Conservation (phyloP, 306 rosid genomes). For the Aeschynomene evenia region DNA sequence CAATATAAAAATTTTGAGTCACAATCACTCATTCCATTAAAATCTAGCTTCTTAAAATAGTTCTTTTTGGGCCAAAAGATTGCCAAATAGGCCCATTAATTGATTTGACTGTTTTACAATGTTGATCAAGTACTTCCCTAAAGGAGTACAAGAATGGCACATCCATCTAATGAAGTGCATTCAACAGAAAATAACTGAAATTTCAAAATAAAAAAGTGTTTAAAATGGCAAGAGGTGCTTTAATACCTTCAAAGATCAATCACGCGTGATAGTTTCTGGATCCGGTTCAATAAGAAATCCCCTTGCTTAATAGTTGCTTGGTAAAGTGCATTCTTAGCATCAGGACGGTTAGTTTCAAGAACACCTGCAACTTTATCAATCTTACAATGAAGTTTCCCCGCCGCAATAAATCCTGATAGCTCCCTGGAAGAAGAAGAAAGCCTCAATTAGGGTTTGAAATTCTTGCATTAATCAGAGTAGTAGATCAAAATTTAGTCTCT, state of each 20-base stretch:
- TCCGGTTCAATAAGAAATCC: constrained; percentile 88
- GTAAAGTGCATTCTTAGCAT: constrained; percentile 93
- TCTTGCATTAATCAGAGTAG: neutral
- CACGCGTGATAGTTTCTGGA: constrained; percentile 92
- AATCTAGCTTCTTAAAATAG: no score
- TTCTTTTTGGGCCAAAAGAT: no score
- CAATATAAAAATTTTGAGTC: no score
- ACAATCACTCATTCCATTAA: no score
- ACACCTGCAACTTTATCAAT: constrained; percentile 96
- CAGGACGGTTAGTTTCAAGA: constrained; percentile 91
- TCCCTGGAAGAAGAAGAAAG: constrained; percentile 62
- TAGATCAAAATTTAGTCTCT: constrained; percentile 41
- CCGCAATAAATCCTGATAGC: constrained; percentile 92
- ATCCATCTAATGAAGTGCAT: no score
- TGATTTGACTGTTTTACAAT: no score
- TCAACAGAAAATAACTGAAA: no score
- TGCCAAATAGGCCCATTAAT: no score
- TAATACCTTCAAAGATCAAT: constrained; percentile 57
- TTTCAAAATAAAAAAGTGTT: neutral
- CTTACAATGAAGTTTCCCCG: constrained; percentile 96
- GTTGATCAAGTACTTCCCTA: no score
- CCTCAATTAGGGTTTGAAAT: neutral
- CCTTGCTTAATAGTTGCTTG: constrained; percentile 98
- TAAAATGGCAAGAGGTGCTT: neutral
- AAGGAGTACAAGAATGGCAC: no score